Percentiles rank a stretch among this genome's conserved stretches.
phyloP scores from a whole-genome alignment of 768 basidiomycete genomes.

The Boletus pseudo-olivaceus region DNA sequence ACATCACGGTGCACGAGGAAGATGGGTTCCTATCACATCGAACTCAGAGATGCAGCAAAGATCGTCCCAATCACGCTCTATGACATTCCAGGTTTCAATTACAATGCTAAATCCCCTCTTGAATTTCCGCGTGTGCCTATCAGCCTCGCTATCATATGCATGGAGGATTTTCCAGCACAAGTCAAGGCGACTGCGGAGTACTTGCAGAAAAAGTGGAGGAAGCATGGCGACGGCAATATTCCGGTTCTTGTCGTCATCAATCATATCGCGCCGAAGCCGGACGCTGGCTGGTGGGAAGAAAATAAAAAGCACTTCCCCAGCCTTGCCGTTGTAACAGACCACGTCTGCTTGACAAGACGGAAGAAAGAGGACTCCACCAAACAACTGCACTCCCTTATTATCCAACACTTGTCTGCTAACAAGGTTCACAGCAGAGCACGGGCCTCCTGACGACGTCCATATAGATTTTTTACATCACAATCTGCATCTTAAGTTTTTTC shows the following conservation, averaged over 20 bases:
- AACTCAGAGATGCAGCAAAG: conserved; percentile 9
- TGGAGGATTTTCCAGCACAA: conserved; percentile 19
- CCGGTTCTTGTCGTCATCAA: conserved; percentile 22
- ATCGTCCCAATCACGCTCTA: conserved; percentile 18
- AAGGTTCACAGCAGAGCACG: background rate
- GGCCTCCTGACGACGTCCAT: background rate
- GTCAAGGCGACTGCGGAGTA: conserved; percentile 21
- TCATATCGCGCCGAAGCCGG: conserved; percentile 18
- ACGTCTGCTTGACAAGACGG: conserved; percentile 18
- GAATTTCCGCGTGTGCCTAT: conserved; percentile 19
- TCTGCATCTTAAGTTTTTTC: background rate
- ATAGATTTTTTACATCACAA: background rate
- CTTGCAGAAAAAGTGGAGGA: conserved; percentile 15
- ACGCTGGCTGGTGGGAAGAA: conserved; percentile 21
- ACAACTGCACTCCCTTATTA: conserved; percentile 15
- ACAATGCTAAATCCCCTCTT: conserved; percentile 17
- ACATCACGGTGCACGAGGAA: conserved; percentile 17
- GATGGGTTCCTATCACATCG: conserved; percentile 12
- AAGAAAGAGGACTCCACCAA: conserved; percentile 19
- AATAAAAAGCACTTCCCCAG: conserved; percentile 20
- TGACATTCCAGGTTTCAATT: conserved; percentile 22
- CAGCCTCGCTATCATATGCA: conserved; percentile 21
- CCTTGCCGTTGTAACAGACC: conserved; percentile 10
- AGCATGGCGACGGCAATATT: conserved; percentile 12
- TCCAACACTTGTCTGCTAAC: conserved; percentile 10